Evolutionary conservation across 2,329 filamentous ascomycete genomes (phyloP).

Genomic region (Thermoascus crustaceus): DNA sequence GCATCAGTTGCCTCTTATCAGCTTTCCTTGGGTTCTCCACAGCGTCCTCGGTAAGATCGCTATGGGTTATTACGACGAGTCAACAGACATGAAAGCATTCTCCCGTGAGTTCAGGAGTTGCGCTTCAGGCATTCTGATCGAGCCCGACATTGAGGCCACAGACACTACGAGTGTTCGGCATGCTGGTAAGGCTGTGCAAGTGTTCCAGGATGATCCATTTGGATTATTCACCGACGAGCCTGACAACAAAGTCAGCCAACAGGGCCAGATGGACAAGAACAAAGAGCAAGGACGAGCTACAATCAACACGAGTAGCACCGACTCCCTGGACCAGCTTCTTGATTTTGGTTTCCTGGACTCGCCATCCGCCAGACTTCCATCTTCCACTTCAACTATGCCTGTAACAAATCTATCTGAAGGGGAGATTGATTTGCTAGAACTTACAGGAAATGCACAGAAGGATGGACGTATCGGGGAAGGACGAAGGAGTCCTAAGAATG

Average conservation of each 20-base stretch:
- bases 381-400: neutral
- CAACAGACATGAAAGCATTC: conserved; percentile 12
- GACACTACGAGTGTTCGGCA: conserved; percentile 25
- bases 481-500: no score
- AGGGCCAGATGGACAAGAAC: no score
- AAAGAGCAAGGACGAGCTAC: no score
- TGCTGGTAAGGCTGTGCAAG: conserved; percentile 27
- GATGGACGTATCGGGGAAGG: neutral
- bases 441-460: conserved; percentile 5
- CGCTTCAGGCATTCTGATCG: neutral
- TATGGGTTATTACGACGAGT: conserved; percentile 30
- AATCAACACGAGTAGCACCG: conserved; percentile 1
- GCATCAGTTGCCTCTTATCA: conserved; percentile 67
- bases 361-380: neutral
- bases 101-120: neutral
- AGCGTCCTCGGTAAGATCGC: conserved; percentile 64
- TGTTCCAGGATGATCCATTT: conserved; percentile 16
- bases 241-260: neutral
- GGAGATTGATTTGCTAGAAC: conserved; percentile 10
- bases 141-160: conserved; percentile 21
- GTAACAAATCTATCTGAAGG: neutral
- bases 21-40: conserved; percentile 87
- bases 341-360: conserved; percentile 12
- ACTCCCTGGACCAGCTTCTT: conserved; percentile 14
- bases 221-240: conserved; percentile 8